Evolutionary conservation across 257 asterid genomes (phyloP), one percentile per base, ranked within the genome.

Genomic region (Catharanthus roseus): DNA sequence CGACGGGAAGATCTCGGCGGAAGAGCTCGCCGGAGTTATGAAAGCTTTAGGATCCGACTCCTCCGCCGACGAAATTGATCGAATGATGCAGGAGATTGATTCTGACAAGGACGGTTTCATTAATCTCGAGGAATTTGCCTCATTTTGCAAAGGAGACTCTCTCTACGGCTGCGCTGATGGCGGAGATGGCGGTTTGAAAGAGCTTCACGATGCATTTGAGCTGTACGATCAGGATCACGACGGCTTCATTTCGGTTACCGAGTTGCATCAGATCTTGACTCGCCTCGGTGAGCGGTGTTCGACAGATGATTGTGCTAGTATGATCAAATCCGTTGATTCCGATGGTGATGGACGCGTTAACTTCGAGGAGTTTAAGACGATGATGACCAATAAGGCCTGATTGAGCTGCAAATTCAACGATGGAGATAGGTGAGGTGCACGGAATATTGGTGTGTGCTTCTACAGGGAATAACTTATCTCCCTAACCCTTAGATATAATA

Each of bases 91-190:
- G 44, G 93, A 85, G 73, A 81, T 93, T 70, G 97, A 91, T 80
- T 57, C 96, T 57, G 97, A 93, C 72, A 78, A 85, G 74, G 97
- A 93, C 86, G 99, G 99, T 15, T 78, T 79, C 80, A 86, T 93
- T 65, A 91, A 75, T 53, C 80, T 89, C 31, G 41, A 87, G 58
- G 96, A 93, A 77, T 93, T 93, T 72, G 81, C 97, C 24, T 80
- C 86, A 36, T 89, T 93, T 80, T 85, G 87, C 77, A 75, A 69
- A 42, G 86, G 77, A 33, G 80, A 75, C 10, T 31, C 82, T 24
- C 82, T 45, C 33, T 60, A 24, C 45, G 72, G 45, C 31, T 18
- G 41, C 70, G 67, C 76, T 34, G 84, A 81, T 28, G 71, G 71
- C 80, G 68, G 47, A 12, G 79, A 73, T 39, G 80, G 67, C 38